These are phyloP conservation scores for Tulasnella calospora DNA, from an alignment of 768 basidiomycete species.

Conservation along the genomic window DNA sequence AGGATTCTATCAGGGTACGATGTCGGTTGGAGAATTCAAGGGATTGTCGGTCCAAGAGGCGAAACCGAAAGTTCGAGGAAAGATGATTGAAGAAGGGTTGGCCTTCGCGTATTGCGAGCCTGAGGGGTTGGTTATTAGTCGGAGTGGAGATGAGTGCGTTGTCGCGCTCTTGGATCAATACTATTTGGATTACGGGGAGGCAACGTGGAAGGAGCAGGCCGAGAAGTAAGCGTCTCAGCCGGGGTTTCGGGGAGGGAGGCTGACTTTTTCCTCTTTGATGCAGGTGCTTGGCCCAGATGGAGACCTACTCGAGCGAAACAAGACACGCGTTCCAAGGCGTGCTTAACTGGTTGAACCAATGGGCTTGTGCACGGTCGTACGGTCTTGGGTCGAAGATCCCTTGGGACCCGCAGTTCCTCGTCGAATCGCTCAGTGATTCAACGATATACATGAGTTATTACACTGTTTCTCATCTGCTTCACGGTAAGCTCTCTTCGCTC, in stretches of 20 bases:
- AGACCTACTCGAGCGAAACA: slow-evolving; percentile 87
- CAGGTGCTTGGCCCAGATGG: slow-evolving; percentile 78
- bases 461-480: slow-evolving; percentile 85
- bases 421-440: slow-evolving; percentile 94
- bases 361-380: slow-evolving; percentile 98
- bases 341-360: slow-evolving; percentile 92
- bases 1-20: slow-evolving; percentile 91
- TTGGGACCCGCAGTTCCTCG: slow-evolving; percentile 94
- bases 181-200: slow-evolving; percentile 97
- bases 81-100: slow-evolving; percentile 69
- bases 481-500: slow-evolving; percentile 51
- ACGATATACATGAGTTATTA: slow-evolving; percentile 99
- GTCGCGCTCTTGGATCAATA: slow-evolving; percentile 98
- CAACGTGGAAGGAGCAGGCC: slow-evolving; percentile 77
- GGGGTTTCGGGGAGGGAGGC: neutral
- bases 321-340: slow-evolving; percentile 87
- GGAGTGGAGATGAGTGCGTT: slow-evolving; percentile 95
- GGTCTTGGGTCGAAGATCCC: slow-evolving; percentile 93
- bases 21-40: slow-evolving; percentile 87
- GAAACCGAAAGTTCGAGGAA: slow-evolving; percentile 79
- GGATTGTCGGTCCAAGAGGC: slow-evolving; percentile 86
- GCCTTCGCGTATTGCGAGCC: slow-evolving; percentile 95
- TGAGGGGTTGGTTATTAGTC: slow-evolving; percentile 80
- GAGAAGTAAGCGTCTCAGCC: slow-evolving; percentile 51
- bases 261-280: slow-evolving; percentile 11